phyloP scores from a whole-genome alignment of 192 early-diverging fungal genomes.

The Phlyctochytrium planicorne region DNA sequence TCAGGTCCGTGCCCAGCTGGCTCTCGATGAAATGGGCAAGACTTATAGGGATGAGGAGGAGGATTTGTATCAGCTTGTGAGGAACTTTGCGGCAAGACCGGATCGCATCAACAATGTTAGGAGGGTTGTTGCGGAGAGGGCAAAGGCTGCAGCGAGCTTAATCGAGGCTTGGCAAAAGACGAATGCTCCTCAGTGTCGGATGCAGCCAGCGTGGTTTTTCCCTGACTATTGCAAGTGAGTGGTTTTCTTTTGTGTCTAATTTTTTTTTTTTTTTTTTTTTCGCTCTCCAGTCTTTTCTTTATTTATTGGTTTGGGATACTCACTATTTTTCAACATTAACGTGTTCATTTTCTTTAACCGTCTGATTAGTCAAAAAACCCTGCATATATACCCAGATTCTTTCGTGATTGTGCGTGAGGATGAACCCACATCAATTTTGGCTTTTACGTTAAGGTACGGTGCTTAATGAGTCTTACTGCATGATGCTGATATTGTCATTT shows the following conservation, averaged over 20 bases:
- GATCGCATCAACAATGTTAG: slow-evolving; percentile 55
- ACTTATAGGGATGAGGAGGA: slow-evolving; percentile 48
- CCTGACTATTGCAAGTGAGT: slow-evolving; percentile 56
- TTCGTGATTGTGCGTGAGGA: slow-evolving; percentile 46
- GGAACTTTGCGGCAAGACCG: slow-evolving; percentile 14
- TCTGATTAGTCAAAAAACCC: neutral
- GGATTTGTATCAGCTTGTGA: slow-evolving; percentile 41
- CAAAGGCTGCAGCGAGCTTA: slow-evolving; percentile 35
- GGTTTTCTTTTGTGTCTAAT: neutral
- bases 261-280: neutral
- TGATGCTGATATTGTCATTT: neutral
- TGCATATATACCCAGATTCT: slow-evolving; percentile 36
- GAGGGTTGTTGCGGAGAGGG: slow-evolving; percentile 12
- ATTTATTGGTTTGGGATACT: neutral
- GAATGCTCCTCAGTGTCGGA: slow-evolving; percentile 21
- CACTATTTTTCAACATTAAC: slow-evolving; percentile 5
- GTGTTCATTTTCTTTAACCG: slow-evolving; percentile 5
- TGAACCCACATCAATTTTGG: slow-evolving; percentile 53
- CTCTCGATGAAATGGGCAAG: slow-evolving; percentile 18
- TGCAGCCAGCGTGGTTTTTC: slow-evolving; percentile 42
- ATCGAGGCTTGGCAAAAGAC: slow-evolving; percentile 53
- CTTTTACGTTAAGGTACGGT: slow-evolving; percentile 38
- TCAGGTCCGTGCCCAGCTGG: slow-evolving; percentile 19
- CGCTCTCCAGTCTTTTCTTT: neutral
- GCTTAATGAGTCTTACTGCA: neutral